phyloP scores from a whole-genome alignment of 306 rosid species.

The cucumber (Cucumis sativus) region Cucumber_9930_V3 NC_026659.2:30389001-30389500 shows the following conservation, averaged over 20 bases:
- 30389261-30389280: constrained; percentile 84
- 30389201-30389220: neutral
- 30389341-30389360: constrained; percentile 27
- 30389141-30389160: constrained; percentile 44
- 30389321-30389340: constrained; percentile 62
- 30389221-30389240: neutral
- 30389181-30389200: neutral
- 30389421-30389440: neutral
- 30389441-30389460: no score
- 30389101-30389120: constrained; percentile 52
- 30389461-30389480: no score
- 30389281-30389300: constrained; percentile 85
- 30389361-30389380: neutral
- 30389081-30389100: constrained; percentile 28
- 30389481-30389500: neutral
- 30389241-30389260: constrained; percentile 58
- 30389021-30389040: constrained; percentile 4
- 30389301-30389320: constrained; percentile 75
- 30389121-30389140: constrained; percentile 30
- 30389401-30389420: neutral
- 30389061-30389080: constrained; percentile 29
- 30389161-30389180: neutral
- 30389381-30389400: neutral
- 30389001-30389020: neutral
- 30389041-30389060: constrained; percentile 43